These are phyloP conservation scores for Pythium rhizo-oryzae DNA, from an alignment of 352 stramenopile genomes.

Conservation along the genomic window DNA sequence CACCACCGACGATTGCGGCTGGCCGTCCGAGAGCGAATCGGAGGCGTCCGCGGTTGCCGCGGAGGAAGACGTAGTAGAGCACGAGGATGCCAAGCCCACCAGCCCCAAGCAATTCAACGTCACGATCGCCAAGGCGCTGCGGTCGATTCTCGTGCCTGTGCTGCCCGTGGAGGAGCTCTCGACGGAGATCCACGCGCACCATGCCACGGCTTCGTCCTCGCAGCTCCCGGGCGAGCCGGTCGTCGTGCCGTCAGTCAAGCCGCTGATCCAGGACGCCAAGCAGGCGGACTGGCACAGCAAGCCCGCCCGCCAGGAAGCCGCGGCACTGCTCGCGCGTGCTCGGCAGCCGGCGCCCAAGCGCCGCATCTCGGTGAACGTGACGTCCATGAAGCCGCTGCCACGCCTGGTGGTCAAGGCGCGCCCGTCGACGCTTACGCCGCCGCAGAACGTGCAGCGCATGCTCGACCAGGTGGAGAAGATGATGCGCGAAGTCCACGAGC, in stretches of 20 bases:
- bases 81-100: neutral
- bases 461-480: constrained; percentile 36
- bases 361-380: constrained; percentile 13
- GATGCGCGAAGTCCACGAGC: constrained; percentile 32
- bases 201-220: neutral
- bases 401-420: constrained; percentile 27
- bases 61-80: neutral
- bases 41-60: neutral
- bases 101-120: neutral
- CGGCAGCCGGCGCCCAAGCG: constrained; percentile 10
- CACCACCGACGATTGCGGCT: constrained; percentile 1
- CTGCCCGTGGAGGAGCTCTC: constrained; percentile 6
- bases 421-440: constrained; percentile 22
- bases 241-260: constrained; percentile 18
- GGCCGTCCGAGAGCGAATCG: constrained; percentile 9
- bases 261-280: constrained; percentile 13
- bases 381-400: constrained; percentile 14
- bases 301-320: constrained; percentile 5
- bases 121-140: neutral
- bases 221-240: constrained; percentile 2
- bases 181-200: neutral
- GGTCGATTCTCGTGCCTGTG: constrained; percentile 12
- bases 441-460: constrained; percentile 31
- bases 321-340: neutral
- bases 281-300: constrained; percentile 1